Conservation (phyloP, 2,329 filamentous ascomycete genomes). For the Anthostomella pinea region DNA sequence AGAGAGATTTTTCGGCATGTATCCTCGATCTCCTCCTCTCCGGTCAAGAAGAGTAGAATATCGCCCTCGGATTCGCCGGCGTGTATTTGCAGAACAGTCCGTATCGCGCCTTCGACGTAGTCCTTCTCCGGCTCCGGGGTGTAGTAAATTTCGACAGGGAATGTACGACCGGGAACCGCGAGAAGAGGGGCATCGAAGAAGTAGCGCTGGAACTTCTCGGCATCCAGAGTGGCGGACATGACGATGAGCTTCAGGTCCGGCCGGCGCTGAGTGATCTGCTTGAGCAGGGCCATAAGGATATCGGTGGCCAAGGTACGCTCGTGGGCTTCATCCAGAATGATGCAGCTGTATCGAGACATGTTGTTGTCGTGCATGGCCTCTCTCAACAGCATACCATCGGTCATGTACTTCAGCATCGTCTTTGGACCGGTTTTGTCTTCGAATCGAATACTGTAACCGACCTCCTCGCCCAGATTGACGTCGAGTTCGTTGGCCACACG, state of each 20-base stretch:
- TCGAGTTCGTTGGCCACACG: slow-evolving; percentile 98
- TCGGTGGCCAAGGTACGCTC: slow-evolving; percentile 96
- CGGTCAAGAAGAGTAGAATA: slow-evolving; percentile 90
- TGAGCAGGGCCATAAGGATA: slow-evolving; percentile 93
- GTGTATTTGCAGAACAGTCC: slow-evolving; percentile 96
- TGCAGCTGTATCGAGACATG: slow-evolving; percentile 89
- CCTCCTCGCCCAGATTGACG: slow-evolving; percentile 86
- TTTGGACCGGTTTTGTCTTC: slow-evolving; percentile 88
- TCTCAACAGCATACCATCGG: slow-evolving; percentile 94
- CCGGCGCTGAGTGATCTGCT: slow-evolving; percentile 78
- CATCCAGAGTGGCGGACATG: slow-evolving; percentile 97
- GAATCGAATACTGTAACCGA: slow-evolving; percentile 98
- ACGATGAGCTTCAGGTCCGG: slow-evolving; percentile 96
- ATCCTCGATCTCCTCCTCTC: slow-evolving; percentile 98
- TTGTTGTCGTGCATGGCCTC: slow-evolving; percentile 96
- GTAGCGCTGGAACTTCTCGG: slow-evolving; percentile 96
- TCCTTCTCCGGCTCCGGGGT: slow-evolving; percentile 94
- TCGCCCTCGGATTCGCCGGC: slow-evolving; percentile 90
- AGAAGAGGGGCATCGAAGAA: slow-evolving; percentile 93
- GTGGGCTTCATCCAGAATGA: slow-evolving; percentile 98
- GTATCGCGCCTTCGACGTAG: slow-evolving; percentile 91
- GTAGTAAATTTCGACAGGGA: slow-evolving; percentile 98
- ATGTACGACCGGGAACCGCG: slow-evolving; percentile 89
- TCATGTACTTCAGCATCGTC: slow-evolving; percentile 99
- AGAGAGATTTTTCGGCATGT: slow-evolving; percentile 87